phyloP scores from a whole-genome alignment of 129 eudicot species.

The Heracleum sosnowskyi region DNA sequence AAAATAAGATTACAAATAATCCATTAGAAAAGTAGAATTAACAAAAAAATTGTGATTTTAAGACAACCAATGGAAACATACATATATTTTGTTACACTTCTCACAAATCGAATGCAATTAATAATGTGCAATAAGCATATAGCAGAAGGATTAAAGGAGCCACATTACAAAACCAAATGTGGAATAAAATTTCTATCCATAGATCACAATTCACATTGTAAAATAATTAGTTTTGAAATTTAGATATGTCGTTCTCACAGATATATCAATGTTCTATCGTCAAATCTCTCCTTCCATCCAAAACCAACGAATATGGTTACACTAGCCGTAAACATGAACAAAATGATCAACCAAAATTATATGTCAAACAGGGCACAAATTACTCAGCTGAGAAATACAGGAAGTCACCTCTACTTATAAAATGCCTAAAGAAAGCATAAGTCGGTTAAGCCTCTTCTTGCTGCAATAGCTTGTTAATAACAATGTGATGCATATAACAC shows the following conservation, averaged over 20 bases:
- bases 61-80: not conserved
- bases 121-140: not conserved
- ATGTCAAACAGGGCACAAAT: not conserved
- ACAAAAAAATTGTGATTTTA: not conserved
- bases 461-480: too few relatives aligned
- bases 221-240: not conserved
- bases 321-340: not conserved
- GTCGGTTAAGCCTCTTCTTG: not conserved
- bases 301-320: not conserved
- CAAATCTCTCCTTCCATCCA: not conserved
- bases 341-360: not conserved
- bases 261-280: not conserved
- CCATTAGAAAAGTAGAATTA: not conserved
- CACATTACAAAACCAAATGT: not conserved
- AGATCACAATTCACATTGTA: not conserved
- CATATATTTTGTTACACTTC: not conserved
- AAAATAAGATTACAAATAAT: constrained; percentile 12
- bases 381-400: not conserved
- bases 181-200: not conserved
- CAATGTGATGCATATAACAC: not conserved
- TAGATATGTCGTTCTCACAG: not conserved
- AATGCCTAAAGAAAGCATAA: not conserved
- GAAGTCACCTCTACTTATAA: not conserved
- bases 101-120: not conserved
- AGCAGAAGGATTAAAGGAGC: not conserved